These are phyloP conservation scores for Lachnellula subtilissima DNA, from an alignment of 2,329 filamentous ascomycete species.

Conservation along the genomic window DNA sequence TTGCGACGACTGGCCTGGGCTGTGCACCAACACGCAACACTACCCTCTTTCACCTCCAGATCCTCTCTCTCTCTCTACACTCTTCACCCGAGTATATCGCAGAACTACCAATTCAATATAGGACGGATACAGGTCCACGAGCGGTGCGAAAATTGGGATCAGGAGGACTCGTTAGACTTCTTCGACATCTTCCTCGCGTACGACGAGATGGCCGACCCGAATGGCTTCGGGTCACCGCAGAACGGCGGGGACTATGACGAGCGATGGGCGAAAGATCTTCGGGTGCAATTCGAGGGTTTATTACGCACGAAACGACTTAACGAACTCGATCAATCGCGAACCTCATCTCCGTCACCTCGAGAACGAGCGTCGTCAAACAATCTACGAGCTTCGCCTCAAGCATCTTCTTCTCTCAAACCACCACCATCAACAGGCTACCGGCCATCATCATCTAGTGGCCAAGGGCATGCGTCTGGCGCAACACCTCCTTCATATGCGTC, in stretches of 20 bases:
- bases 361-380: conserved; percentile 49
- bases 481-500: conserved; percentile 57
- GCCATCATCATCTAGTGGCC: conserved; percentile 44
- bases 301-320: conserved; percentile 84
- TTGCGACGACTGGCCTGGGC: conserved; percentile 16
- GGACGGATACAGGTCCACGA: conserved; percentile 9
- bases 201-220: conserved; percentile 27
- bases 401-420: conserved; percentile 27
- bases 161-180: conserved; percentile 14
- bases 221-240: conserved; percentile 15
- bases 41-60: conserved; percentile 1
- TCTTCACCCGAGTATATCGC: conserved; percentile 2
- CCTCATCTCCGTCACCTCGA: conserved; percentile 52
- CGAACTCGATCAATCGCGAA: conserved; percentile 64
- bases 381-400: conserved; percentile 34
- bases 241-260: conserved; percentile 48
- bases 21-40: conserved; percentile 3
- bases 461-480: conserved; percentile 24
- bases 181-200: conserved; percentile 23
- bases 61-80: background rate
- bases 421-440: conserved; percentile 33
- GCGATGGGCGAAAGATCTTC: conserved; percentile 72
- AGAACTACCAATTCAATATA: background rate
- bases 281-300: conserved; percentile 79
- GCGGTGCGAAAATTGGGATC: conserved; percentile 10